These are phyloP conservation scores for Anthostomella pinea DNA, from an alignment of 2,329 filamentous ascomycete genomes.

Conservation along the genomic window DNA sequence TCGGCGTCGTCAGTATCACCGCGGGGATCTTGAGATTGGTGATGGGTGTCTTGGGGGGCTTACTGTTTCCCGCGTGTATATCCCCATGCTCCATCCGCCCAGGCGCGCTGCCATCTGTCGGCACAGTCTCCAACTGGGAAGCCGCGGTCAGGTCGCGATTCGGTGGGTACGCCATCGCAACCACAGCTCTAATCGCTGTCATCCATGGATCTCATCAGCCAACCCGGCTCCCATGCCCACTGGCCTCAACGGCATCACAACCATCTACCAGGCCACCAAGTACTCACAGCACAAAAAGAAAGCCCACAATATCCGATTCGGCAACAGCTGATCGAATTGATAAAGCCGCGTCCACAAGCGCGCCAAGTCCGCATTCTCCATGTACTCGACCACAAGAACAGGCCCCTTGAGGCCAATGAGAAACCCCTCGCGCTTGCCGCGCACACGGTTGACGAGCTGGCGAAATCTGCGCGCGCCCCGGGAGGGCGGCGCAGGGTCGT, in stretches of 20 bases:
- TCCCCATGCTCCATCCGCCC: constrained; percentile 2
- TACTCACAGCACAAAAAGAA: constrained; percentile 17
- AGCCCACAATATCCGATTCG: constrained; percentile 16
- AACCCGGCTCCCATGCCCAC: no score
- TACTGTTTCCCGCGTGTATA: constrained; percentile 10
- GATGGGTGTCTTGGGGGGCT: background rate
- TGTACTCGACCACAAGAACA: constrained; percentile 8
- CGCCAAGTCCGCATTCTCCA: constrained; percentile 7
- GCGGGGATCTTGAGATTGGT: background rate
- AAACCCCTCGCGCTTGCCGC: background rate
- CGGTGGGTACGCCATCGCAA: constrained; percentile 8
- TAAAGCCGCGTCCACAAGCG: background rate
- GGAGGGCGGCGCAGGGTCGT: background rate
- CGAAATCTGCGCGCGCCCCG: background rate
- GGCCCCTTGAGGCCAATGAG: constrained; percentile 6
- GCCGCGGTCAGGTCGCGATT: background rate
- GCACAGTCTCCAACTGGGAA: constrained; percentile 6
- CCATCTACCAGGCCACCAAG: background rate
- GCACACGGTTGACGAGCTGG: background rate
- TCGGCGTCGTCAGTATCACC: constrained; percentile 1
- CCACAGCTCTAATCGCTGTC: constrained; percentile 11
- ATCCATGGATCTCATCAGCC: background rate
- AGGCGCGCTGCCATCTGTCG: background rate
- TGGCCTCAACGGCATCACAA: no score
- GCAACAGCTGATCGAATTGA: background rate